These are phyloP conservation scores for Arachis hypogaea DNA, from an alignment of 306 rosid genomes.

Conservation along the genomic window DNA sequence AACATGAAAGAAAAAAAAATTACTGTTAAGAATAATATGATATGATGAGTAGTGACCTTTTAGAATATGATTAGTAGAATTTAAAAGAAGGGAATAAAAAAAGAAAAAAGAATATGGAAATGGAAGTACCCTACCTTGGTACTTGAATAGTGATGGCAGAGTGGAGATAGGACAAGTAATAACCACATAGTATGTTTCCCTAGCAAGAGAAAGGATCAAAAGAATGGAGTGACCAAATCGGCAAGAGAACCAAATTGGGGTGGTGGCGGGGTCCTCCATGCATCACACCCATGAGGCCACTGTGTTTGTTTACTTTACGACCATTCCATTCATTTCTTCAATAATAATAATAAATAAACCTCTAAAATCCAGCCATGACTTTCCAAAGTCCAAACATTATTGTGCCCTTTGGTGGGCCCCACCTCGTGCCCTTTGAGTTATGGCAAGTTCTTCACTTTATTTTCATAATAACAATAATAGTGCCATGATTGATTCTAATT, in stretches of 20 bases:
- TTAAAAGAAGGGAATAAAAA: no score
- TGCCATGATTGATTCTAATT: constrained; percentile 2
- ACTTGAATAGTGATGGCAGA: not conserved
- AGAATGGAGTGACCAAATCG: constrained; percentile 30
- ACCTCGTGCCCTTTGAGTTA: constrained; percentile 11
- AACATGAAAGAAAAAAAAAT: not conserved
- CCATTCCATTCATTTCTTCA: constrained; percentile 12
- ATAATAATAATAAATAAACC: not conserved
- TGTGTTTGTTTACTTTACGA: constrained; percentile 40
- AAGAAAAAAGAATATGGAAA: no score
- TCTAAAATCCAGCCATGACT: constrained; percentile 43
- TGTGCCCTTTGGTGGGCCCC: constrained; percentile 40
- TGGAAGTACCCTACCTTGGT: not conserved
- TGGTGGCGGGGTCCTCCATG: constrained; percentile 35
- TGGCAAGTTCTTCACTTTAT: not conserved
- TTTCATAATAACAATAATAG: not conserved
- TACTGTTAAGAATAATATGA: no score
- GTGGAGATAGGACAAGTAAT: constrained; percentile 1
- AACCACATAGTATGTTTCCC: not conserved
- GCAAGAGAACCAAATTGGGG: constrained; percentile 6
- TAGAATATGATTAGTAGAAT: no score
- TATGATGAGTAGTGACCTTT: no score
- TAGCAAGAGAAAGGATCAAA: constrained; percentile 15
- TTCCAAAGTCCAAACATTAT: constrained; percentile 22
- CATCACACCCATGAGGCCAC: constrained; percentile 28